A percentile compares a stretch with the other conserved stretches of the same genome.
These are phyloP conservation scores for Fusarium hainanense DNA, from an alignment of 2,329 filamentous ascomycete species.

Conservation along the genomic window DNA sequence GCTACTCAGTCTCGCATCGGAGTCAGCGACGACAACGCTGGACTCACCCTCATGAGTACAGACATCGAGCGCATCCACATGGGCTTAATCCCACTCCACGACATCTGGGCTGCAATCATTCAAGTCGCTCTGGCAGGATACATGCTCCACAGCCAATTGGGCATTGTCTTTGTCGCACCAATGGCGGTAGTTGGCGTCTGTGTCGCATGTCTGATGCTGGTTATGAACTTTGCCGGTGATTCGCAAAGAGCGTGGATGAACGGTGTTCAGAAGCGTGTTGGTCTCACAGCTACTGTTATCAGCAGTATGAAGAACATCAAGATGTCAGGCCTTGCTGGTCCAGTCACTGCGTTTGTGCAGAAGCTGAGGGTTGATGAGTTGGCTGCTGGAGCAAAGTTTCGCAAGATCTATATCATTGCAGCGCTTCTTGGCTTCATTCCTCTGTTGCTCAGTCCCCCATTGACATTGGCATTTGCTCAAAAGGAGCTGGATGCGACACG, in stretches of 20 bases:
- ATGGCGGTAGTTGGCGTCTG: slow-evolving; percentile 55
- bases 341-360: slow-evolving; percentile 47
- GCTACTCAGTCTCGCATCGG: slow-evolving; percentile 47
- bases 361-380: slow-evolving; percentile 47
- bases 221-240: slow-evolving; percentile 29
- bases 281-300: slow-evolving; percentile 47
- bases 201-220: slow-evolving; percentile 24
- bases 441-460: slow-evolving; percentile 48
- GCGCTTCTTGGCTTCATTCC: slow-evolving; percentile 50
- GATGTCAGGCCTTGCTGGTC: slow-evolving; percentile 45
- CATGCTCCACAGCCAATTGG: slow-evolving; percentile 59
- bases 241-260: slow-evolving; percentile 53
- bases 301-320: slow-evolving; percentile 50
- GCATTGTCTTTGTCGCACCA: slow-evolving; percentile 59
- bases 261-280: slow-evolving; percentile 50
- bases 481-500: slow-evolving; percentile 41
- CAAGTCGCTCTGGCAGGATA: slow-evolving; percentile 59
- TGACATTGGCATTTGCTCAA: slow-evolving; percentile 49
- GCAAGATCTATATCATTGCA: slow-evolving; percentile 40
- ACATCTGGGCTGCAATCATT: slow-evolving; percentile 54
- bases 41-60: slow-evolving; percentile 60
- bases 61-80: slow-evolving; percentile 57
- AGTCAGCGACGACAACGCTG: slow-evolving; percentile 51
- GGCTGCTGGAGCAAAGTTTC: slow-evolving; percentile 41
- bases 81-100: slow-evolving; percentile 52